Base-by-base conservation (phyloP, 1,284 basidiomycete species). In the Pterulicium gracile region DNA sequence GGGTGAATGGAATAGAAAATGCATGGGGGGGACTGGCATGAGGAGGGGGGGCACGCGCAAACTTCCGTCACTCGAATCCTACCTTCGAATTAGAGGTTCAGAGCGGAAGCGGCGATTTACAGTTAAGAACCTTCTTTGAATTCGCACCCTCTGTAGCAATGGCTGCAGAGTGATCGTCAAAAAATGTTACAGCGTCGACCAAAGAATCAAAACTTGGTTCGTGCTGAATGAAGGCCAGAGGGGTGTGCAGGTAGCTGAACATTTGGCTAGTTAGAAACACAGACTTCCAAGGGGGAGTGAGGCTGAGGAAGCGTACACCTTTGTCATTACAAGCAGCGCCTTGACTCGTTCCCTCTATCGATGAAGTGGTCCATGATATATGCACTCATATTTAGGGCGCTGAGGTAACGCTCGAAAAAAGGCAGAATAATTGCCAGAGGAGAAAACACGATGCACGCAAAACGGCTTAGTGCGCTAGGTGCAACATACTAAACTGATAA, bases 351-450 rank as follows among this genome's bases (percentile, higher is more conserved):
- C 67, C 98, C 96, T 53, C 96, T 79, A 58, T 87, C 82, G 55
- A 97, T 86, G 62, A 98, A 97, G 63, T 98, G 93, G 65, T 98
- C 95, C 90, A 98, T 96, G 59, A 99, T 92, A 64, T 98, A 98
- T 48, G 81, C 93, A 44, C 92, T 91, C 96, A 98, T 98, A 61
- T 95, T 95, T 36, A 94, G 94, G 40, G 92, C 89, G 50, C 74
- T 72, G 54, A 79, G 57, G 65, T 91, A 98, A 44, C 94, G 70
- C 52, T 80, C 75, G 69, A 98, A 98, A 56, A 99, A 79, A 42
- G n/a, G 79, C 75, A 65, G 90, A 86, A 65, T 98, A 98, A 64
- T 98, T 98, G 59, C 89, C 91, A 61, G 88, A 88, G 41, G 92
- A 81, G 50, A 94, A 65, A 20, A 93, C 87, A 27, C 87, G 80